Base-by-base conservation (phyloP, 2,329 filamentous ascomycete genomes). In the Aureobasidium zeae region DNA sequence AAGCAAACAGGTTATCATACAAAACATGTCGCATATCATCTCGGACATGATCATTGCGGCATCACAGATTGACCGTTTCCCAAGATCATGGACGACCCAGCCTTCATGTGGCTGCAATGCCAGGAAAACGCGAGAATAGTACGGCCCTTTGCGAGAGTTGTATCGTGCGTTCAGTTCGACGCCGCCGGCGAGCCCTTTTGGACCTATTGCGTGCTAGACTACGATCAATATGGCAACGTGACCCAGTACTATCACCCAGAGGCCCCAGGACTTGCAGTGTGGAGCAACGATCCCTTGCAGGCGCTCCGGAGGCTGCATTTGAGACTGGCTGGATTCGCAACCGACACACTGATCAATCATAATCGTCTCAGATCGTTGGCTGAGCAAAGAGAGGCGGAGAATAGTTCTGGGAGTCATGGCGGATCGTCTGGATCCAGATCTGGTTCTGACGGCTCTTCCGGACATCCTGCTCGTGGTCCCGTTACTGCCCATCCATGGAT, bases 21-120 rank as follows among this genome's bases (percentile, higher is more conserved):
- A 38, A 29, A 17, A 38, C 5, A 20, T 5, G 12, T 29, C 24
- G 3, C 16, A 11, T 21, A 11, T 15, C 8, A 10, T n/a, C 35
- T 12, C 29, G 11, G 5, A 11, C 29, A 16, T 28, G 16, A 15
- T 20, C 35, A 20, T 29, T n/a, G 12, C 24, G 29, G 7, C 16
- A 13, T 12, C 21, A n/a, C n/a, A n/a, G n/a, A n/a, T n/a, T n/a
- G 15, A 13, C 16, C 19, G 3, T 29, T 24, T 28, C 5, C 16
- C 35, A 13, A 6, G n/a, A n/a, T 13, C 35, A 38, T 38, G 35
- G 24, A 38, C 8, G 35, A 38, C 6, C 35, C 35, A 5, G 16
- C 35, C 12, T 38, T 38, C 35, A 38, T 38, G 35, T 25, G 26
- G 10, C 15, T 29, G 35, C 35, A 38, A 15, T n/a, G 26, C 15